These are phyloP conservation scores for Candida coquimbonensis DNA, from an alignment of 805 yeast species.

Conservation along the genomic window DNA sequence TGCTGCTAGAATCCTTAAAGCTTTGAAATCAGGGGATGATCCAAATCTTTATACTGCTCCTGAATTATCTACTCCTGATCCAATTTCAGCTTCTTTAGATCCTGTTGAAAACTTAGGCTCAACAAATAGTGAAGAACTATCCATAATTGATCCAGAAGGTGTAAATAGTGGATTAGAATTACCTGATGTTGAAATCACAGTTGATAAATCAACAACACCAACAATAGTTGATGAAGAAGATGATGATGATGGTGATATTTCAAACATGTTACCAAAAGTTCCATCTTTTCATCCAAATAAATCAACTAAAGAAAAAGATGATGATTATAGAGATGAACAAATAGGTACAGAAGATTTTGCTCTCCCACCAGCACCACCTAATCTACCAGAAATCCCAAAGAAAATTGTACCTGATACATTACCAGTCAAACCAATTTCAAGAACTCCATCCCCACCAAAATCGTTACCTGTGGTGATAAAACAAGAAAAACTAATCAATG, in stretches of 20 bases:
- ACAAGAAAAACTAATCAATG: constrained; percentile 19
- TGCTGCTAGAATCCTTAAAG: constrained; percentile 48
- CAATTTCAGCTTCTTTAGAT: too few species aligned
- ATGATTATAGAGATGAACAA: background rate
- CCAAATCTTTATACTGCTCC: constrained; percentile 50
- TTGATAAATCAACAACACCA: constrained; percentile 1
- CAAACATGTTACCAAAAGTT: constrained; percentile 3
- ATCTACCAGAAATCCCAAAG: background rate
- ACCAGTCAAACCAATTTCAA: background rate
- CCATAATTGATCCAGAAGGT: constrained; percentile 5
- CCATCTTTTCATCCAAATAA: constrained; percentile 5
- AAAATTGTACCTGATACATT: constrained; percentile 10
- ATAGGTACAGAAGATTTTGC: background rate
- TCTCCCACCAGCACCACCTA: constrained; percentile 6
- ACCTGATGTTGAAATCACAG: constrained; percentile 1
- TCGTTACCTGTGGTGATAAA: background rate
- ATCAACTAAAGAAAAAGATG: background rate
- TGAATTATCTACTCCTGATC: too few species aligned
- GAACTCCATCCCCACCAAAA: constrained; percentile 1
- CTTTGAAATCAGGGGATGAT: constrained; percentile 41
- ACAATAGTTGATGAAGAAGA: background rate
- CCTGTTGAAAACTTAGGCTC: too few species aligned
- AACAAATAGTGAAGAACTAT: constrained; percentile 2
- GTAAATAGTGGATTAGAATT: constrained; percentile 5
- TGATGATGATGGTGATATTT: background rate